Evolutionary conservation across 257 asterid genomes (phyloP).

Genomic region (Gentiana dahurica): DNA sequence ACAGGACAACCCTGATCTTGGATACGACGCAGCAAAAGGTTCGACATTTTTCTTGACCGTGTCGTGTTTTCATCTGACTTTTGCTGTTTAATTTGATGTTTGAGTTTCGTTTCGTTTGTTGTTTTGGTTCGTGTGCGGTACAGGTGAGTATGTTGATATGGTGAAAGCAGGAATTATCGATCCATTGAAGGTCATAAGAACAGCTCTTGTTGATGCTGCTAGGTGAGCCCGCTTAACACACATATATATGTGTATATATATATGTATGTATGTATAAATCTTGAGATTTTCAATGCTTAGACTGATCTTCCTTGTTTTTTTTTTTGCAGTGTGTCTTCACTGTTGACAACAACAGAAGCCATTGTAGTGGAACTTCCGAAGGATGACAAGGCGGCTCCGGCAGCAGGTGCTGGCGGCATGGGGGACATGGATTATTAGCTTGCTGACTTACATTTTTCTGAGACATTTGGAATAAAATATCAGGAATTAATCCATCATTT

Average conservation of each 20-base stretch:
- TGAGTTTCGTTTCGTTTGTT: neutral
- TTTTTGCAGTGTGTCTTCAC: conserved; percentile 62
- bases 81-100: neutral
- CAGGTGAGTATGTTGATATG: conserved; percentile 94
- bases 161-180: conserved; percentile 80
- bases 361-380: conserved; percentile 69
- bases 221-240: conserved; percentile 28
- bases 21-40: conserved; percentile 98
- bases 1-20: conserved; percentile 75
- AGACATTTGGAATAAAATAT: no score
- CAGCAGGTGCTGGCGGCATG: conserved; percentile 58
- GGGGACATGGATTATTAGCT: conserved; percentile 72
- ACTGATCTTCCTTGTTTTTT: neutral
- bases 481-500: no score
- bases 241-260: no score
- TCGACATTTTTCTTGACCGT: neutral
- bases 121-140: neutral
- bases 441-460: neutral
- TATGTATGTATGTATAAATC: neutral
- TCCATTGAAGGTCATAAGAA: conserved; percentile 82
- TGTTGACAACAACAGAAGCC: conserved; percentile 91
- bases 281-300: neutral
- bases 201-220: conserved; percentile 94
- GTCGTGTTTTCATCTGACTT: neutral
- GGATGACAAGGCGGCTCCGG: conserved; percentile 59